phyloP scores from a whole-genome alignment of 176 grass and related monocot genomes.

The Secale cereale region DNA sequence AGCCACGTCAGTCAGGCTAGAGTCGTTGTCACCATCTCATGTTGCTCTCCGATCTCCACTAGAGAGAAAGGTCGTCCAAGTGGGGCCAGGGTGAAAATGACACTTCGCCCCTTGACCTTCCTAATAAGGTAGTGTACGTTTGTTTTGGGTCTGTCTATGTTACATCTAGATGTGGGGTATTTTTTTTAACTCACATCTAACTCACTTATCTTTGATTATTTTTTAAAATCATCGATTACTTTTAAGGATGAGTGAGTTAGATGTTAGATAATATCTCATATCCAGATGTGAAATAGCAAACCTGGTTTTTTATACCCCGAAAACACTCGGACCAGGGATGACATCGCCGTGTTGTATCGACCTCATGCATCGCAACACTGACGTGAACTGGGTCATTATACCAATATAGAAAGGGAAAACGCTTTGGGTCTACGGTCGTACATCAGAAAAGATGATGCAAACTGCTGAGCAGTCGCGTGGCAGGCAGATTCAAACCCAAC shows the following conservation, averaged over 20 bases:
- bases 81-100: not conserved
- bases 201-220: too few relatives aligned
- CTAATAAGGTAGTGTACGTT: not conserved
- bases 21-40: not conserved
- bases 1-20: constrained; percentile 9
- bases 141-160: too few relatives aligned
- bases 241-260: too few relatives aligned
- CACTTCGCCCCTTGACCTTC: not conserved
- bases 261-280: too few relatives aligned
- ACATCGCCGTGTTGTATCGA: not conserved
- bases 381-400: not conserved
- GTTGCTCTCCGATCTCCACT: not conserved
- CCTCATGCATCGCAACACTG: not conserved
- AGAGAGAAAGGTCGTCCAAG: not conserved
- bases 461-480: not conserved
- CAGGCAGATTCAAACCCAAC: not conserved
- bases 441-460: not conserved
- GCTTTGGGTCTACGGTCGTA: not conserved
- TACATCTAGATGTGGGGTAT: too few relatives aligned
- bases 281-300: too few relatives aligned
- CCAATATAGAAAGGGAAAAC: not conserved
- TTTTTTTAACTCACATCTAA: too few relatives aligned
- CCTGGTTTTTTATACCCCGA: not conserved
- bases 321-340: not conserved
- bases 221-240: too few relatives aligned